Evolutionary conservation across 345 rosid genomes (phyloP).

Genomic region (Geranium rotundifolium): DNA sequence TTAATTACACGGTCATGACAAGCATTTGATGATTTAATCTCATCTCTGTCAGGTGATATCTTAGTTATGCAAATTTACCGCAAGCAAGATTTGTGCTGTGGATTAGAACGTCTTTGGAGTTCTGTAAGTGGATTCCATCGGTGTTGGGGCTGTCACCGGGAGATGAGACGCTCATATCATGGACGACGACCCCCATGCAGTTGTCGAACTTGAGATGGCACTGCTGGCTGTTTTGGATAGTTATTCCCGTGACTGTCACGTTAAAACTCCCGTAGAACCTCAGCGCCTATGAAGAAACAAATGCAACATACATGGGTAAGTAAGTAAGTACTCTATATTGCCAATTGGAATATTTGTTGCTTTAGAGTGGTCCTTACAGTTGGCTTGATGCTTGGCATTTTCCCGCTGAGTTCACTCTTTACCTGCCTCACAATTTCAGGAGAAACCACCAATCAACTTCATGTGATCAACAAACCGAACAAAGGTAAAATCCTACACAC

Average conservation of each 20-base stretch:
- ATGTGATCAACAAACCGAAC: slow-evolving; percentile 5
- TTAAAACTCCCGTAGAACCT: slow-evolving; percentile 91
- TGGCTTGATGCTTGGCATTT: slow-evolving; percentile 82
- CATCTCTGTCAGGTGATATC: background rate
- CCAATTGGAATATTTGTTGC: background rate
- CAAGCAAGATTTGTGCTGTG: slow-evolving; percentile 61
- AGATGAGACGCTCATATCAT: slow-evolving; percentile 52
- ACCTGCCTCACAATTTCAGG: slow-evolving; percentile 34
- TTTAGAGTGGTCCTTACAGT: slow-evolving; percentile 47
- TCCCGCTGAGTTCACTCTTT: slow-evolving; percentile 46
- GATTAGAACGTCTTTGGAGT: slow-evolving; percentile 71
- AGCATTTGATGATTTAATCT: background rate
- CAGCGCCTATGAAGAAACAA: slow-evolving; percentile 45
- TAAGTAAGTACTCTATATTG: slow-evolving; percentile 6
- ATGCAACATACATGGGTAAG: slow-evolving; percentile 6
- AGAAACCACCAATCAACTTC: slow-evolving; percentile 16
- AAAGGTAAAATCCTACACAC: background rate
- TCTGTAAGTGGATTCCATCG: slow-evolving; percentile 91
- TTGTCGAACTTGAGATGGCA: slow-evolving; percentile 96
- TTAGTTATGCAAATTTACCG: slow-evolving; percentile 30
- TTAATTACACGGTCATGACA: too few relatives aligned
- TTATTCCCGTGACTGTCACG: slow-evolving; percentile 80
- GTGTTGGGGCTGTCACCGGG: slow-evolving; percentile 96
- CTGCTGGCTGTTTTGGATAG: slow-evolving; percentile 87
- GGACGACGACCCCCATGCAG: slow-evolving; percentile 73